Base-by-base conservation (phyloP, 176 grass and related monocot genomes). In the Canna indica region DNA sequence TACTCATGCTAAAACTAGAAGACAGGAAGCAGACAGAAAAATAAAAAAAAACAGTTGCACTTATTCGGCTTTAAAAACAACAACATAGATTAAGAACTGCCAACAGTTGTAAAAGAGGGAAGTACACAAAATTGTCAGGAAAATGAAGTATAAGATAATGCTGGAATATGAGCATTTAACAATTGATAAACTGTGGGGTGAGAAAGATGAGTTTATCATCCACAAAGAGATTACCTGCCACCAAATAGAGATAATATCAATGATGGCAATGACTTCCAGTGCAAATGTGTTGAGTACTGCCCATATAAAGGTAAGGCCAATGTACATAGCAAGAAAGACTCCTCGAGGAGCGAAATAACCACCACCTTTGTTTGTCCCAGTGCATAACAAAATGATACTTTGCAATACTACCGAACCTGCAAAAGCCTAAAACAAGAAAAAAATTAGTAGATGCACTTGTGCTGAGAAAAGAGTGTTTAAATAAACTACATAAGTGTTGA, bases 251-350 rank as follows among this genome's bases (percentile, higher is more conserved):
- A 97, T 85, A 34, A 97, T 20, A 60, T 97, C 94, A 20, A 97
- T 82, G 35, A 90, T 70, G 50, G 94, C 94, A 28, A 97, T 97
- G 76, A 97, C 94, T 80, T 97, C 86, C 26, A 97, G 62, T 8
- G 94, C 94, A 63, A 97, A 97, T 14, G 94, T 97, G 86, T 97
- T 97, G 68, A 97, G 89, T 54, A 97, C 75, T 18, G 94, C 94
- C 94, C 94, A 92, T 74, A 97, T 97, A 52, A 90, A 38, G 0
- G 94, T 97, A 10, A 97, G 26, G 22, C 57, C 82, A 41, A 92
- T 79, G 38, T 97, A 97, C 76, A 97, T 97, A 36, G 79, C 80
- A 22, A 97, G 94, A 69, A 97, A 97, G 29, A 92, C 68, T 59
- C 86, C 83, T 17, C 94, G 88, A 64, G 94, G 89, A 29, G 84